phyloP scores from a whole-genome alignment of 352 stramenopile genomes.

The Globisporangium orthogonon region DNA sequence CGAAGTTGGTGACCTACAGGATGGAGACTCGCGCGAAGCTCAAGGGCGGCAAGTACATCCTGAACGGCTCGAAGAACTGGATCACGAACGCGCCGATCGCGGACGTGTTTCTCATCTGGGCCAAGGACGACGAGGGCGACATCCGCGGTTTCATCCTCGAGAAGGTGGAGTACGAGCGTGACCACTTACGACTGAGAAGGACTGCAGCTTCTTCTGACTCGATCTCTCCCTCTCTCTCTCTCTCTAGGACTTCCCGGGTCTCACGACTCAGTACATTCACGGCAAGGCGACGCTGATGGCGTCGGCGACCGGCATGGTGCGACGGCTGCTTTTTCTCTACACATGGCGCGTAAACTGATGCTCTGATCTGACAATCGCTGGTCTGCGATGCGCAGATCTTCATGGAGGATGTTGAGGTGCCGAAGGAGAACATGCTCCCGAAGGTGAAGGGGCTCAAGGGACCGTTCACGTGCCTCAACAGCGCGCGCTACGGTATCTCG shows the following conservation, averaged over 20 bases:
- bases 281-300: conserved; percentile 95
- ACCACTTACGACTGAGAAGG: too few species aligned
- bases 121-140: conserved; percentile 91
- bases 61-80: conserved; percentile 94
- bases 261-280: conserved; percentile 94
- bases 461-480: conserved; percentile 98
- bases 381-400: conserved; percentile 93
- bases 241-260: conserved; percentile 82
- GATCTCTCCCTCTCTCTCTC: too few species aligned
- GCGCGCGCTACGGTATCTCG: conserved; percentile 95
- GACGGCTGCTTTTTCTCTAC: too few species aligned
- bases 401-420: conserved; percentile 95
- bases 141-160: conserved; percentile 95
- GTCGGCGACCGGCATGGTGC: conserved; percentile 91
- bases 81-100: conserved; percentile 98
- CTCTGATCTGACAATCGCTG: too few species aligned
- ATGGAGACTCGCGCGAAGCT: conserved; percentile 94
- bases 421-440: conserved; percentile 91
- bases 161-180: conserved; percentile 40
- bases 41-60: conserved; percentile 89
- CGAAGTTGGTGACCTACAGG: conserved; percentile 16
- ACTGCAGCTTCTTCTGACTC: too few species aligned
- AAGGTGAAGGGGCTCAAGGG: conserved; percentile 88
- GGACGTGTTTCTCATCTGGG: conserved; percentile 97
- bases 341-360: too few species aligned